Evolutionary conservation across 2,329 filamentous ascomycete genomes (phyloP).

Genomic region (Phyllosticta paracitricarpa): DNA sequence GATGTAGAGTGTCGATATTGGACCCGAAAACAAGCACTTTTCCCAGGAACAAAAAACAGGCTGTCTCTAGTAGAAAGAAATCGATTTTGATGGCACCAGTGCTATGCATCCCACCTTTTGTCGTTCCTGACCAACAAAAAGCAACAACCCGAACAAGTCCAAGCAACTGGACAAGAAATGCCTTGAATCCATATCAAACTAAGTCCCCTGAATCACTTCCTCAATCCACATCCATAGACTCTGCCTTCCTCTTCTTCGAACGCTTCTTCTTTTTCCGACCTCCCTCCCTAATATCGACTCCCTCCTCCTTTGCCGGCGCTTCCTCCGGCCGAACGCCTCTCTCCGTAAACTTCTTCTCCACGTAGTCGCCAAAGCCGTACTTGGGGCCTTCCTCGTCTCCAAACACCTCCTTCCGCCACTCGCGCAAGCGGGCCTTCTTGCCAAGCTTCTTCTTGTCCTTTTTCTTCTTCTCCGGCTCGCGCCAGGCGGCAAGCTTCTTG

Average conservation of each 20-base stretch:
- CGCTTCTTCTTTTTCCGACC: slow-evolving; percentile 29
- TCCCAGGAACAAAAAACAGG: no score
- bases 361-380: slow-evolving; percentile 29
- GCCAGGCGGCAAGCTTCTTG: slow-evolving; percentile 88
- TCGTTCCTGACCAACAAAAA: no score
- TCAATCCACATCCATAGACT: slow-evolving; percentile 1
- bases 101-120: not conserved
- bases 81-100: not conserved
- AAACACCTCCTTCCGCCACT: slow-evolving; percentile 70
- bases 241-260: slow-evolving; percentile 25
- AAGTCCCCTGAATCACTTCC: no score
- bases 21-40: no score
- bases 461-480: slow-evolving; percentile 79
- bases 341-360: slow-evolving; percentile 19
- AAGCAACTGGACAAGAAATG: not conserved
- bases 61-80: no score
- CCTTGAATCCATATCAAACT: not conserved
- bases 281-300: slow-evolving; percentile 21
- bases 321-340: slow-evolving; percentile 13
- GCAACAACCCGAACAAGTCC: not conserved
- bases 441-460: slow-evolving; percentile 79
- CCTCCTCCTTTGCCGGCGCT: slow-evolving; percentile 20
- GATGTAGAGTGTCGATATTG: no score
- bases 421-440: slow-evolving; percentile 81
- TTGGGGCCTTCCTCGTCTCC: slow-evolving; percentile 46